These are phyloP conservation scores for Brassica napus DNA, from an alignment of 345 rosid genomes.

Conservation along the genomic window Da-Ae NC_063452.1:41290501-41291000, in stretches of 20 bases:
- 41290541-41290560: conserved; percentile 27
- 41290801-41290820: too few species aligned
- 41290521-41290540: neutral
- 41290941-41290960: too few species aligned
- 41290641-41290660: conserved; percentile 6
- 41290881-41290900: too few species aligned
- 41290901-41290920: too few species aligned
- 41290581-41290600: neutral
- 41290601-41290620: conserved; percentile 33
- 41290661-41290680: conserved; percentile 22
- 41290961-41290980: too few species aligned
- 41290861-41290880: too few species aligned
- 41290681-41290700: conserved; percentile 34
- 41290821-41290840: too few species aligned
- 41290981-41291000: too few species aligned
- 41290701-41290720: conserved; percentile 30
- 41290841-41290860: too few species aligned
- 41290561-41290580: conserved; percentile 18
- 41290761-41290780: neutral
- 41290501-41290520: neutral
- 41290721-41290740: conserved; percentile 18
- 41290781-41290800: neutral
- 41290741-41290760: conserved; percentile 13
- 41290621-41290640: conserved; percentile 34
- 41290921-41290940: too few species aligned